Base-by-base conservation (phyloP, 495 filamentous ascomycete species). In the Apiosordaria backusii region DNA sequence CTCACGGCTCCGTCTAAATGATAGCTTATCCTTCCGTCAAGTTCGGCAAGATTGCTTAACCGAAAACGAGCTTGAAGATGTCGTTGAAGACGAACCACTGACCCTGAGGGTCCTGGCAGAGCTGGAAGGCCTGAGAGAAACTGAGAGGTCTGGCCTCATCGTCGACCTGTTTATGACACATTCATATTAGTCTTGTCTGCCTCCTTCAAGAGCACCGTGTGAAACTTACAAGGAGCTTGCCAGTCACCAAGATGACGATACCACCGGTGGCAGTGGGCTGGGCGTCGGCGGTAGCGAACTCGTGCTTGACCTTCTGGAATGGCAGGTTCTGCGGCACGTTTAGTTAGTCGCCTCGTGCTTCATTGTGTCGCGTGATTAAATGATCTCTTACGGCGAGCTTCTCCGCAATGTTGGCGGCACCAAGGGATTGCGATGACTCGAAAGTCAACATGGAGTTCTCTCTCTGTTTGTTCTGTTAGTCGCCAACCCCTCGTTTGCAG, bases 401-500 rank as follows among this genome's bases (percentile, higher is more conserved):
- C 73, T 90, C 85, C 50, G 88, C 75, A 73, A 99, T 97, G 1
- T 63, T 69, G 1, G 23, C 65, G 3, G 79, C 75, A 66, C 93
- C 93, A 67, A 83, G 80, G 35, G 84, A 65, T 16, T 87, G 82
- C 27, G 70, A 61, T 40, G 79, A 85, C 85, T 99, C 91, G 75
- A 97, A 98, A 25, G 94, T 98, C 82, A 98, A 83, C 90, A 96
- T 96, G 53, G 95, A 98, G 54, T 88, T 75, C 1, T 89, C 85
- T 65, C 92, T 88, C 94, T 98, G 62, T 75, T 24, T 27, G 27
- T 24, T 63, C 29, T 53, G 27, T 40, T 40, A 24, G 59, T 18
- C 7, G 10, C 35, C 10, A n/a, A 3, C 6, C n/a, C 58, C 54
- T 24, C 63, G 3, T 26, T 13, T 4, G 9, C 18, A 25, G 22